phyloP scores from a whole-genome alignment of 2,329 filamentous ascomycete genomes.

The Aspergillus sp. region DNA sequence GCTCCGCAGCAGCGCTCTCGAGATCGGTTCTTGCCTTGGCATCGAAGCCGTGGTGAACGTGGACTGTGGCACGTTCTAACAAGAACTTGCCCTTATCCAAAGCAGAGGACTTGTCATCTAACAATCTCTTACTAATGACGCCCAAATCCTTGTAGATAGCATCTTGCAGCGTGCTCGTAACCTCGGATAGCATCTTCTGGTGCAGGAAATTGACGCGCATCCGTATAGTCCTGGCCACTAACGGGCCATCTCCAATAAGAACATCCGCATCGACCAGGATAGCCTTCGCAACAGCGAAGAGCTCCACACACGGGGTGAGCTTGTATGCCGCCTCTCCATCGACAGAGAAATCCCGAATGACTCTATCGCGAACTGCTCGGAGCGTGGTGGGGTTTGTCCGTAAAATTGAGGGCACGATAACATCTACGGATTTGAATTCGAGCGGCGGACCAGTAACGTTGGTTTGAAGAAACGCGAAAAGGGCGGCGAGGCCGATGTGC shows the following conservation, averaged over 20 bases:
- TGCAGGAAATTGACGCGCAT: conserved; percentile 73
- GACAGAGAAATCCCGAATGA: conserved; percentile 68
- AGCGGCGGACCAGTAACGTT: conserved; percentile 86
- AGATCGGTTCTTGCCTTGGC: conserved; percentile 71
- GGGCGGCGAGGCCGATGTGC: conserved; percentile 64
- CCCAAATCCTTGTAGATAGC: conserved; percentile 61
- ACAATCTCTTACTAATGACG: conserved; percentile 45
- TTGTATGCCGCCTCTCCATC: conserved; percentile 87
- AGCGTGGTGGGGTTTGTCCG: conserved; percentile 42
- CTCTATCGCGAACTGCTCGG: conserved; percentile 53
- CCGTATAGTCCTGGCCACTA: conserved; percentile 57
- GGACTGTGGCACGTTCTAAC: conserved; percentile 77
- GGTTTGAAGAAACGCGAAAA: conserved; percentile 79
- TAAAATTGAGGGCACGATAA: conserved; percentile 48
- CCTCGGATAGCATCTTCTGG: conserved; percentile 65
- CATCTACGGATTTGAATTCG: conserved; percentile 53
- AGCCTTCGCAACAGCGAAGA: conserved; percentile 74
- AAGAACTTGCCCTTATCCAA: conserved; percentile 68
- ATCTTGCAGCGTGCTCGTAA: conserved; percentile 59
- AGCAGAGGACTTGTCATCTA: conserved; percentile 31
- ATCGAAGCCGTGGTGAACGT: conserved; percentile 81
- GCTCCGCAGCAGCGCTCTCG: conserved; percentile 63
- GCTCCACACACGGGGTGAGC: conserved; percentile 77
- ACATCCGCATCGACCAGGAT: conserved; percentile 52
- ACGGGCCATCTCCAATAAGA: conserved; percentile 42